These are phyloP conservation scores for Penicillium sp. DNA, from an alignment of 2,329 filamentous ascomycete genomes.

Conservation along the genomic window DNA sequence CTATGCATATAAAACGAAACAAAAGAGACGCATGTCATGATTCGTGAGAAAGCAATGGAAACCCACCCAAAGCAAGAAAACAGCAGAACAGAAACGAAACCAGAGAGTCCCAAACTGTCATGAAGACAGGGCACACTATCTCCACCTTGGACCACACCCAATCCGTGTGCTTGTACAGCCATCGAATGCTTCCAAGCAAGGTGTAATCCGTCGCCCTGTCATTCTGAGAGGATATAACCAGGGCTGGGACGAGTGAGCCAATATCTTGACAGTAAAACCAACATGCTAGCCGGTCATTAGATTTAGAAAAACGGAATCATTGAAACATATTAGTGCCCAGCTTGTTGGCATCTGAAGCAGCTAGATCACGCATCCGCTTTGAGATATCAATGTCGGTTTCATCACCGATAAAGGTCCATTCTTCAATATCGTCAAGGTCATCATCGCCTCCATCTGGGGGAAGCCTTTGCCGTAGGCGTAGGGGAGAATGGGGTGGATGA, in stretches of 20 bases:
- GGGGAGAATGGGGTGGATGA: conserved; percentile 39
- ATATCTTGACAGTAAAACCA: background rate
- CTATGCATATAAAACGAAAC: conserved; percentile 4
- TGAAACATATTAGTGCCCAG: conserved; percentile 18
- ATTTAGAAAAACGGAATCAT: background rate
- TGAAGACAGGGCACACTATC: background rate
- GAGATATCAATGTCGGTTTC: conserved; percentile 50
- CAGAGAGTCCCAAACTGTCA: background rate
- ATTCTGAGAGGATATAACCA: background rate
- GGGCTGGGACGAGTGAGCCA: background rate
- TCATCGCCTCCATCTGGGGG: conserved; percentile 45
- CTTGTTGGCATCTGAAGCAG: conserved; percentile 27
- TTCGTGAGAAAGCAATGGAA: background rate
- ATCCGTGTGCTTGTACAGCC: background rate
- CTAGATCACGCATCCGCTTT: conserved; percentile 35
- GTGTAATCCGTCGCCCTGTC: no score
- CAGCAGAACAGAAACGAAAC: background rate
- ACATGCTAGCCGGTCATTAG: background rate
- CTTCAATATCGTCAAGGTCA: conserved; percentile 66
- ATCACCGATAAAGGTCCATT: conserved; percentile 87
- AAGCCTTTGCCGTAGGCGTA: conserved; percentile 35
- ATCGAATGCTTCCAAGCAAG: background rate
- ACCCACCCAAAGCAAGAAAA: background rate
- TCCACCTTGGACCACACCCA: background rate
- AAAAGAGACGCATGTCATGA: conserved; percentile 8